Evolutionary conservation across 176 grass and related monocot species (phyloP), one percentile per base, ranked within the genome.

Genomic region (Raddia guianensis): DNA sequence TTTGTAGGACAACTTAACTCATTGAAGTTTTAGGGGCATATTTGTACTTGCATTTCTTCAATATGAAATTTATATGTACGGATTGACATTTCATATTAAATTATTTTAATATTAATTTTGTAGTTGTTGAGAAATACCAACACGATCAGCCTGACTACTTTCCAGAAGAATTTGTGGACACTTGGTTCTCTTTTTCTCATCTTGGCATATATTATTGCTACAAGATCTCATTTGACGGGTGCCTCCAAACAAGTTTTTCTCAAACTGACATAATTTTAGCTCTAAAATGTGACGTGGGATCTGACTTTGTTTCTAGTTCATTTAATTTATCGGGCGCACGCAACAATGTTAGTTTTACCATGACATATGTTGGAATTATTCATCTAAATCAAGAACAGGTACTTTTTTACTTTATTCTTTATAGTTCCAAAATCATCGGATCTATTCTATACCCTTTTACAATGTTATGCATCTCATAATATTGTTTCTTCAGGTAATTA

Each of bases 201-300:
- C 87, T 74, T 76, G 91, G 94, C 27, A 33, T 89, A 40, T 93
- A 93, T 37, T 40, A 88, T 80, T 97, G 94, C 81, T 97, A 93
- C 55, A 85, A 59, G 70, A 89, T 97, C 64, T 89, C 84, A 44
- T 57, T 89, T 8, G 69, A 86, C 77, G 58, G 83, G 19, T 51
- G 40, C 80, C 89, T 32, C 2, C 11, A 44, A 55, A 80, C 74
- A 82, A 49, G 56, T 66, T 68, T 11, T 59, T 49, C 37, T 62
- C 61, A 70, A 45, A 81, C 52, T 64, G 84, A 93, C 34, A 80
- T 91, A 40, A 58, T 97, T 53, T 82, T 97, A 68, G 78, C 80
- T 80, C 66, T 97, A 3, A 91, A 93, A 37, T 89, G 77, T 80
- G 70, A 91, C 64, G 53, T 93, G 86, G 88, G 91, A 80, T 48